These are phyloP conservation scores for Deinandra increscens DNA, from an alignment of 129 eudicot genomes.

Conservation along the genomic window DNA sequence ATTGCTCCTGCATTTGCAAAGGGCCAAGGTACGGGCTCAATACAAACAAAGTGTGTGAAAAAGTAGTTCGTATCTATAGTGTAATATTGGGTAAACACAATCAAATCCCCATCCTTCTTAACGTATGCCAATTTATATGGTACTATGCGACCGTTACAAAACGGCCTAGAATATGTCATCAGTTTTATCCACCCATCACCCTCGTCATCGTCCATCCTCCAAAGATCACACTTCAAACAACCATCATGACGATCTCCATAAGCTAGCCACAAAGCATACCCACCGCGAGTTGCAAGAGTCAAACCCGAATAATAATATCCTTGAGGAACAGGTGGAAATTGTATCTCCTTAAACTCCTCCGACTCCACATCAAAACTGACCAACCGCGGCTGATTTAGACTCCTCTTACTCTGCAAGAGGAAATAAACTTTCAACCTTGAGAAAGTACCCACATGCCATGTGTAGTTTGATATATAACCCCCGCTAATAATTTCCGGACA, in stretches of 20 bases:
- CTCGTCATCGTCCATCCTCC: constrained; percentile 12
- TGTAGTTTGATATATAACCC: too few relatives aligned
- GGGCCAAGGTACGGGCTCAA: too few relatives aligned
- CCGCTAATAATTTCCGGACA: background rate
- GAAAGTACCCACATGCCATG: background rate
- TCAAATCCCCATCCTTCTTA: too few relatives aligned
- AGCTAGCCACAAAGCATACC: background rate
- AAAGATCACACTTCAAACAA: background rate
- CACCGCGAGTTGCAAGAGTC: background rate
- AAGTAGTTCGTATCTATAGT: too few relatives aligned
- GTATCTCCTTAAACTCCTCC: constrained; percentile 1
- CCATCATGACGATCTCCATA: background rate
- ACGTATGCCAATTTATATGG: too few relatives aligned
- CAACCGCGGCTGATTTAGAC: too few relatives aligned
- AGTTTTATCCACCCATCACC: constrained; percentile 12
- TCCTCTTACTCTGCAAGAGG: background rate
- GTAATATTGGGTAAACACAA: too few relatives aligned
- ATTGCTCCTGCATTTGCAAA: too few relatives aligned
- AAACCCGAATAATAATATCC: background rate
- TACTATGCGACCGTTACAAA: too few relatives aligned
- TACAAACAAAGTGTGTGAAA: too few relatives aligned
- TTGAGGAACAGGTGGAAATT: background rate
- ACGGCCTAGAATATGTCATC: background rate
- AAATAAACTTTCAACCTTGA: background rate
- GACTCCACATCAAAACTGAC: background rate